phyloP scores from a whole-genome alignment of 1,139 yeast species.

The Lodderomyces jiufengensis region DNA sequence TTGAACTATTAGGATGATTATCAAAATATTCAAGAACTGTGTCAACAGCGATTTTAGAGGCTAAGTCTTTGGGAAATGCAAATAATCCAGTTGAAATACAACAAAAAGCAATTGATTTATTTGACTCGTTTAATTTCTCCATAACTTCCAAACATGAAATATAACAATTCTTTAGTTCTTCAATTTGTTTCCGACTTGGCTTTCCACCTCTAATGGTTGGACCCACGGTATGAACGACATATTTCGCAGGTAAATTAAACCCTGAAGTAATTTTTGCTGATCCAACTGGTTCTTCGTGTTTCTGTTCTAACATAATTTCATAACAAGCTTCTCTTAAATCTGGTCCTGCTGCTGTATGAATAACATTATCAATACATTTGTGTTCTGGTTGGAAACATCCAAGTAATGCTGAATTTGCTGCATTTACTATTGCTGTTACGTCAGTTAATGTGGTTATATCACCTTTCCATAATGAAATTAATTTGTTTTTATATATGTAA shows the following conservation, averaged over 20 bases:
- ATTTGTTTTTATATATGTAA: conserved; percentile 1
- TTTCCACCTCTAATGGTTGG: conserved; percentile 5
- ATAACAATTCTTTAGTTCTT: conserved; percentile 7
- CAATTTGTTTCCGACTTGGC: not conserved
- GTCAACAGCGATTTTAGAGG: conserved; percentile 7
- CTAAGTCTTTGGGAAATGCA: conserved; percentile 7
- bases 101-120: conserved; percentile 10
- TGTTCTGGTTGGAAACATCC: conserved; percentile 12
- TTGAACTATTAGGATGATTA: conserved; percentile 2
- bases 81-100: conserved; percentile 11
- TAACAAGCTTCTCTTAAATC: conserved; percentile 9
- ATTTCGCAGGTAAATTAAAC: conserved; percentile 7
- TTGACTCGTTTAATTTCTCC: conserved; percentile 1
- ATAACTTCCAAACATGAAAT: conserved; percentile 5
- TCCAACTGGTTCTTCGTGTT: conserved; percentile 6
- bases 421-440: conserved; percentile 9
- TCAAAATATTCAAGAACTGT: conserved; percentile 5
- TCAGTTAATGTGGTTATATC: conserved; percentile 10
- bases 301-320: conserved; percentile 6
- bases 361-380: conserved; percentile 11
- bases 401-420: conserved; percentile 9
- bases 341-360: conserved; percentile 10
- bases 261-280: conserved; percentile 8
- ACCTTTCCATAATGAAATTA: conserved; percentile 10
- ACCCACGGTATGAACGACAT: conserved; percentile 10